Conservation (phyloP, 116 monocot genomes). For the Trichopus zeylanicus region DNA sequence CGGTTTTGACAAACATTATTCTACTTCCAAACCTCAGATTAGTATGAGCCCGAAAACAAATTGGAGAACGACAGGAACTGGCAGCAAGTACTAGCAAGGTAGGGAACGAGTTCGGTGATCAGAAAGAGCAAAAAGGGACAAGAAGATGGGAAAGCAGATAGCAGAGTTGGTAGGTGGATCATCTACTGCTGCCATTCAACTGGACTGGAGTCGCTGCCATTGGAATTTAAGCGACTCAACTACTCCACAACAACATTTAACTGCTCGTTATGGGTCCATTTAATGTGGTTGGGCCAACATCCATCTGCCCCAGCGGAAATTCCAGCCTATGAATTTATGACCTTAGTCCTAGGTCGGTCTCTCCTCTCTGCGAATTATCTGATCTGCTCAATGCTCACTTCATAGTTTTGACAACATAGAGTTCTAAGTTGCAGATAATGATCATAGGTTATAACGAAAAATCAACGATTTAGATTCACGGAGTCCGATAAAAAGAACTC, state of each 20-base stretch:
- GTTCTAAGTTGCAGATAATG: too few species aligned
- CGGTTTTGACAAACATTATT: too few species aligned
- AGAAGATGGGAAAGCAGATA: background rate
- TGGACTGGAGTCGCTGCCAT: background rate
- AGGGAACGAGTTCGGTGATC: background rate
- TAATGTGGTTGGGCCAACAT: background rate
- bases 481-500: too few species aligned
- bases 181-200: slow-evolving; percentile 1
- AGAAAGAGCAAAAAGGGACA: background rate
- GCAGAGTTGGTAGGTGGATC: background rate
- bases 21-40: too few species aligned
- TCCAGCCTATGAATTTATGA: background rate
- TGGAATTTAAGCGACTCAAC: background rate
- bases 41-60: too few species aligned
- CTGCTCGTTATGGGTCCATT: background rate
- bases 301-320: background rate
- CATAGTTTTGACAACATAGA: too few species aligned
- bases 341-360: background rate
- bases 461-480: too few species aligned
- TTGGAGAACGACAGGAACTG: too few species aligned
- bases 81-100: too few species aligned
- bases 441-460: too few species aligned
- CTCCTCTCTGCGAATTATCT: too few species aligned
- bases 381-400: too few species aligned
- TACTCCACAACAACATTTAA: background rate